Base-by-base conservation (phyloP, 1,139 yeast species). In the Groenewaldozyma auringiensis region DNA sequence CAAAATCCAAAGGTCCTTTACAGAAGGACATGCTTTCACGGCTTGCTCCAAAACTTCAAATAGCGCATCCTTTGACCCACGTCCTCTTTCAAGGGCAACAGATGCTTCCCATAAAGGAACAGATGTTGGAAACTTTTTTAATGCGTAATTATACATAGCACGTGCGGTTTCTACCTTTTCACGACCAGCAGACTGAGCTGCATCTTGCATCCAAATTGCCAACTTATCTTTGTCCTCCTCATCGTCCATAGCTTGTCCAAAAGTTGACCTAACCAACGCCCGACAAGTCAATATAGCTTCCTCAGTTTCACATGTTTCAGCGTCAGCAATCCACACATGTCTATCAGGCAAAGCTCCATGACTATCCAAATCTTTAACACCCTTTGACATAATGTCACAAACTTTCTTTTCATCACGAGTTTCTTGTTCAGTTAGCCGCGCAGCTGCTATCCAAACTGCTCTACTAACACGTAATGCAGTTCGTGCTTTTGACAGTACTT, bases 391-490 rank as follows among this genome's bases (percentile, higher is more conserved):
- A 39, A 81, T 56, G 47, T 66, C 69, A 4, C 56, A 61, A 21
- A 79, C 66, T 49, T 72, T 74, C 1, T 74, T 55, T 46, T 72
- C 72, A 21, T 68, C 65, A 4, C 62, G 67, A 1, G 71, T 63
- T 0, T 61, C 59, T 44, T 74, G 69, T 57, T 86, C 95, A 62
- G 87, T 95, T 14, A 87, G 60, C 49, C 79, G 75, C 1, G 80
- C 74, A 1, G 88, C 89, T 0, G 81, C 71, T 1, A 86, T 65
- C 94, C 95, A 86, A 1, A 87, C 71, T 22, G 72, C 70, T 40
- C 71, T 65, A n/a, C 78, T 73, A 3, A 71, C 66, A 3, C 75
- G 71, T 18, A 83, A 60, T 0, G 64, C 62, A 50, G 76, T 77
- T 49, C 64, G 44, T 0, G 95, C 94, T 33, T 61, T 65, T 52